Evolutionary conservation across 495 filamentous ascomycete species (phyloP), one percentile per base, ranked within the genome.

Genomic region (Elasticomyces elasticus): DNA sequence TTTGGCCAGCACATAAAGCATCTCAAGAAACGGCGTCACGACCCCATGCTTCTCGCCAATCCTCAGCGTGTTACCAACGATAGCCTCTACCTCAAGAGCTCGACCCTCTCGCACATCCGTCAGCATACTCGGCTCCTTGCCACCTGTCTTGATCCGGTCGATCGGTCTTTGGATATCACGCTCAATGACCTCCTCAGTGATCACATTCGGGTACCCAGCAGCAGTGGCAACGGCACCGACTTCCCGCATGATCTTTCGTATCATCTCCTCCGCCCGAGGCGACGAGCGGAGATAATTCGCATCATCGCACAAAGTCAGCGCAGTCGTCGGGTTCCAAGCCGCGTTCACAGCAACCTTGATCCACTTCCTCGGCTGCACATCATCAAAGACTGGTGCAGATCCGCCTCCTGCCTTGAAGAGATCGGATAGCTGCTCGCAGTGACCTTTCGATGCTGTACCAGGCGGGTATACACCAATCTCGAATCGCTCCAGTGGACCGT

Each of bases 311-410:
- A 69, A 62, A 12, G 72, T 71, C 12, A 80, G 64, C 27, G 77
- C 76, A 51, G 73, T 75, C 22, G 74, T 66, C 0, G 76, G 73
- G 51, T 78, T 80, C 71, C 74, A 79, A 19, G 69, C 58, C n/a
- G 66, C 72, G 50, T 79, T 80, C 5, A 76, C 56, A 4, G 76
- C 54, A 26, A 79, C 66, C 62, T 80, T 80, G 30, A 54, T 59
- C 77, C 77, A 79, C 19, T 75, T 65, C 58, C 67, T 62, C 9
- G 57, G 54, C 66, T 80, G 77, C 30, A 80, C 67, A 51, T 80
- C 74, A 25, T 73, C 73, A 35, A 68, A 66, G 1, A 75, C 25
- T 37, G 60, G 62, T 0, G 65, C 67, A 7, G 71, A 70, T 0
- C 63, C 76, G 4, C 72, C 72, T 12, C 70, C 74, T 0, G 41